Percentiles rank a stretch among this genome's conserved stretches.
phyloP scores from a whole-genome alignment of 108 stramenopile genomes.

The Skeletonema menzelii region DNA sequence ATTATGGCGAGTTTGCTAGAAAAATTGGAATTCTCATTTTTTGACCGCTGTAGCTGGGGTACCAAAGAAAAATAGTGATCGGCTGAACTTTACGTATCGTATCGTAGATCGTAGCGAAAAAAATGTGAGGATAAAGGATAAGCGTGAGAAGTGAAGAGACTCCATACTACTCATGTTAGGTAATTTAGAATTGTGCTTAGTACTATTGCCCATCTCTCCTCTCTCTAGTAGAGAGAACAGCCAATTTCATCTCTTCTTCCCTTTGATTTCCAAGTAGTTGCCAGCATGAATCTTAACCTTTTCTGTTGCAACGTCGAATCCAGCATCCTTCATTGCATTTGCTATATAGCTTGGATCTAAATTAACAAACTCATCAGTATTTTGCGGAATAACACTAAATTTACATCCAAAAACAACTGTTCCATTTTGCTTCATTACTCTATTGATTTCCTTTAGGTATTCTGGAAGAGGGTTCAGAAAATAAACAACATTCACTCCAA shows the following conservation, averaged over 20 bases:
- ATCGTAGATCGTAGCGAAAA: no score
- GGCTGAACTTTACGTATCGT: no score
- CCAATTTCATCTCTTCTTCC: not conserved
- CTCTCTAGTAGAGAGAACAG: no score
- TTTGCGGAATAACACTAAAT: slow-evolving; percentile 19
- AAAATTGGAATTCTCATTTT: no score
- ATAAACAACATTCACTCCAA: slow-evolving; percentile 48
- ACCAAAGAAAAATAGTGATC: no score
- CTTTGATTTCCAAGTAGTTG: slow-evolving; percentile 20
- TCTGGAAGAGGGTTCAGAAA: slow-evolving; percentile 59
- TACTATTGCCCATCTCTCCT: no score
- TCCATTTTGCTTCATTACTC: slow-evolving; percentile 71
- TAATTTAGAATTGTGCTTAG: no score
- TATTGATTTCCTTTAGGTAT: slow-evolving; percentile 54
- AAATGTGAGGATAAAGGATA: no score
- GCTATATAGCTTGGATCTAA: slow-evolving; percentile 8
- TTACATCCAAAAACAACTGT: slow-evolving; percentile 52
- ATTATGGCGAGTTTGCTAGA: no score
- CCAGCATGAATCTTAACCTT: slow-evolving; percentile 6
- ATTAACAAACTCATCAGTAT: slow-evolving; percentile 22
- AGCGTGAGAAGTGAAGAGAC: no score
- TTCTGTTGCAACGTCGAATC: slow-evolving; percentile 7
- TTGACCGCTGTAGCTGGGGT: no score
- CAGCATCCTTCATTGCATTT: slow-evolving; percentile 2
- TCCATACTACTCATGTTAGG: no score